Base-by-base conservation (phyloP, 2,329 filamentous ascomycete species). In the Epichloe amarillans region DNA sequence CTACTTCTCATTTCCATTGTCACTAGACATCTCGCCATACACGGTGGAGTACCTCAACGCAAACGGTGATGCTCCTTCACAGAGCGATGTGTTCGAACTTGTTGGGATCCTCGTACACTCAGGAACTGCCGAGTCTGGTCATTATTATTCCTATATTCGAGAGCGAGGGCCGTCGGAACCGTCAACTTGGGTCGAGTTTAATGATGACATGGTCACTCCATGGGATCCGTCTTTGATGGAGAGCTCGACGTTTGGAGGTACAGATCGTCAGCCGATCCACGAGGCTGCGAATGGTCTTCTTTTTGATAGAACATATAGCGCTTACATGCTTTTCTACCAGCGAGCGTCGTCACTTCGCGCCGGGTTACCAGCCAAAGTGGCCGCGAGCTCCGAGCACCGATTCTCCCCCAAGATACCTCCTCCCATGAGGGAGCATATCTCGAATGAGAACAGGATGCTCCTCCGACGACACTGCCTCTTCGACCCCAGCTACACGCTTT, bases 311-410 rank as follows among this genome's bases (percentile, higher is more conserved):
- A 77, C 79, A 4, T 84, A 84, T 72, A 97, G 88, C 64, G 93
- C 91, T 12, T 98, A 98, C 66, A 97, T 98, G 87, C 76, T 98
- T 8, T 97, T 98, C 66, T 98, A 98, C 64, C 86, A 96, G 64
- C 82, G 93, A 46, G 79, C 82, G 3, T 83, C 83, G 0, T 79
- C 80, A 4, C 73, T 90, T 51, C 70, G 73, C 17, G 65, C 66
- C 15, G 50, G 19, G 15, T 36, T 43, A 17, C 15, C 47, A 41
- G 21, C 30, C 50, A 38, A 37, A 15, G 30, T 19, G 17, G 47
- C 12, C 36, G 36, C 35, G 12, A 38, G 26, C 42, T 8, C 35
- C 10, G 21, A 35, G 12, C 7, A 33, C 21, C 7, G 17, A 38
- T 5, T 58, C 76, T n/a, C 71, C 70, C 67, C 67, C 76, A 15